Percentiles rank a stretch among this genome's conserved stretches.
Evolutionary conservation across 257 asterid species (phyloP).

Genomic region (Scutellaria minor): DNA sequence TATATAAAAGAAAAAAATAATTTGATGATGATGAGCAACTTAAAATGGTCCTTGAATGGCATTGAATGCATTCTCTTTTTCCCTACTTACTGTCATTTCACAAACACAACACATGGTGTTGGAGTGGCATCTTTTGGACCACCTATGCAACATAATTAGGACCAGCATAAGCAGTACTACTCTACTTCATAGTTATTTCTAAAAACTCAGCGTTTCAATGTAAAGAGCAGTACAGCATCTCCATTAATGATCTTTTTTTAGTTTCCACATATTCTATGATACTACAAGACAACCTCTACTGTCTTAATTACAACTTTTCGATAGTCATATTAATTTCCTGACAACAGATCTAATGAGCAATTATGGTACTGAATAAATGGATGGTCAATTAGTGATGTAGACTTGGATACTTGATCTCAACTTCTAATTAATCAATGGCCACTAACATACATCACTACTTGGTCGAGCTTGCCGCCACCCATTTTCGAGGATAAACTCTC

Average conservation of each 20-base stretch:
- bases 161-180: not conserved
- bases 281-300: not conserved
- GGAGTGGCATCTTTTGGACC: conserved; percentile 42
- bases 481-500: too few relatives aligned
- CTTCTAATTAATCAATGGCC: too few relatives aligned
- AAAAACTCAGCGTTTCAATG: not conserved
- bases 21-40: too few relatives aligned
- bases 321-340: not conserved
- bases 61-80: conserved; percentile 26
- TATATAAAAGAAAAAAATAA: too few relatives aligned
- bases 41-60: not conserved
- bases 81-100: conserved; percentile 2
- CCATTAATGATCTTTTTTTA: too few relatives aligned
- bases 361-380: not conserved
- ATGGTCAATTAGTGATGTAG: too few relatives aligned
- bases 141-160: conserved; percentile 6
- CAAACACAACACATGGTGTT: conserved; percentile 32
- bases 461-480: too few relatives aligned
- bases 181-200: not conserved
- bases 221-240: not conserved
- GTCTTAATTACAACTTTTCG: not conserved
- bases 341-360: not conserved
- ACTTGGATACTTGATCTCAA: too few relatives aligned
- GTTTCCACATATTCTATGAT: too few relatives aligned
- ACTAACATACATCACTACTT: too few relatives aligned